A percentile compares a stretch with the other conserved stretches of the same genome.
Conservation (phyloP, 352 stramenopile genomes). For the Phytophthora pini region DNA sequence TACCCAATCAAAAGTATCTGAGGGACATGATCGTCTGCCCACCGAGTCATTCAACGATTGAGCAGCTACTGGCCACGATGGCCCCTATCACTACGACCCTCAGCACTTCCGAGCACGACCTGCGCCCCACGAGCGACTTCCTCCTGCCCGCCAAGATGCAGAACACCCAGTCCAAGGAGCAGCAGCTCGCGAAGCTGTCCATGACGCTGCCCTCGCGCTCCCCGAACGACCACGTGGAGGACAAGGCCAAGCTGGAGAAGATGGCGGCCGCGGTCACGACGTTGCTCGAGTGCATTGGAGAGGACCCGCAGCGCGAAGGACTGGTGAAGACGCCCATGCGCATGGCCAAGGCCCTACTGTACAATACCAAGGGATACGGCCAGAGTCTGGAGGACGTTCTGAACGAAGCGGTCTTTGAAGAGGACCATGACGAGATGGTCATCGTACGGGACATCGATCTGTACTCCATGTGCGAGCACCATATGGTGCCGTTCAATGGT, state of each 20-base stretch:
- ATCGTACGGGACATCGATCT: conserved; percentile 99
- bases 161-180: conserved; percentile 31
- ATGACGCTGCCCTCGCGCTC: conserved; percentile 68
- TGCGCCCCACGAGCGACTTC: conserved; percentile 22
- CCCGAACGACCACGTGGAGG: conserved; percentile 71
- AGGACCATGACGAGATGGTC: conserved; percentile 99
- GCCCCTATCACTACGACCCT: conserved; percentile 51
- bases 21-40: conserved; percentile 26
- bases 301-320: conserved; percentile 95
- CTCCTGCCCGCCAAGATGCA: conserved; percentile 46
- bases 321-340: conserved; percentile 96
- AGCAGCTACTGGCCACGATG: conserved; percentile 40
- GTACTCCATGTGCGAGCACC: conserved; percentile 99
- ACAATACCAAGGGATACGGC: conserved; percentile 96
- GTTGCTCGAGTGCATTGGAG: conserved; percentile 94
- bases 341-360: conserved; percentile 97
- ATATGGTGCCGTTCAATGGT: conserved; percentile 99
- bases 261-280: conserved; percentile 95
- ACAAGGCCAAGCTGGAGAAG: conserved; percentile 87
- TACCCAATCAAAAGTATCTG: conserved; percentile 7
- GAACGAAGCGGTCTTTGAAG: conserved; percentile 98
- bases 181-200: conserved; percentile 55
- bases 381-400: conserved; percentile 91
- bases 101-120: conserved; percentile 23
- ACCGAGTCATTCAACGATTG: conserved; percentile 13